These are phyloP conservation scores for Blakeslea trispora DNA, from an alignment of 371 early-diverging fungal genomes.

Conservation along the genomic window DNA sequence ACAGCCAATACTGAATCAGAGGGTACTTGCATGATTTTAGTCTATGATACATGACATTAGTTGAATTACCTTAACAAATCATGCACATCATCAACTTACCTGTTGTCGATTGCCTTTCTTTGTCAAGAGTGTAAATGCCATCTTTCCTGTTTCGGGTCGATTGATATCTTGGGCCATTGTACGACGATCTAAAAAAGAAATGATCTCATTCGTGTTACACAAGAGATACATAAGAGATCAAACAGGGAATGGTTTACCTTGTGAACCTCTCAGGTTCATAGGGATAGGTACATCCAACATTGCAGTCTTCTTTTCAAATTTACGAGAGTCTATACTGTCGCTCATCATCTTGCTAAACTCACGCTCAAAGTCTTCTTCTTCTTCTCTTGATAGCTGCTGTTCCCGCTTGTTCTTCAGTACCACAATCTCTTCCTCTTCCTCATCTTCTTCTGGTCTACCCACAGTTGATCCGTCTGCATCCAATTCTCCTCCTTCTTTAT, in stretches of 20 bases:
- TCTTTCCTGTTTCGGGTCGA: slow-evolving; percentile 49
- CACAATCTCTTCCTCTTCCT: slow-evolving; percentile 58
- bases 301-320: slow-evolving; percentile 72
- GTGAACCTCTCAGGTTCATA: slow-evolving; percentile 58
- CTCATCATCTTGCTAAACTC: slow-evolving; percentile 83
- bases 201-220: slow-evolving; percentile 2
- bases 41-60: slow-evolving; percentile 19
- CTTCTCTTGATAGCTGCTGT: slow-evolving; percentile 40
- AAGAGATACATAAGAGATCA: background rate
- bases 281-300: slow-evolving; percentile 87
- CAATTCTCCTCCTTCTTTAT: too few species aligned
- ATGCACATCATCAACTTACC: slow-evolving; percentile 32
- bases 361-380: slow-evolving; percentile 74
- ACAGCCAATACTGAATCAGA: slow-evolving; percentile 82
- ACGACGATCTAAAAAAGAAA: slow-evolving; percentile 36
- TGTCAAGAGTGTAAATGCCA: slow-evolving; percentile 87
- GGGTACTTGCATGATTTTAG: slow-evolving; percentile 82
- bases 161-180: slow-evolving; percentile 33
- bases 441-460: slow-evolving; percentile 20
- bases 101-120: slow-evolving; percentile 93
- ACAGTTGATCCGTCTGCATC: background rate
- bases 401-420: slow-evolving; percentile 52
- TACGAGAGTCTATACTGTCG: slow-evolving; percentile 79
- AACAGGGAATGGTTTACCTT: slow-evolving; percentile 27
- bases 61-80: background rate